Base-by-base conservation (phyloP, 2,329 filamentous ascomycete genomes). In the Falciphora oryzae region DNA sequence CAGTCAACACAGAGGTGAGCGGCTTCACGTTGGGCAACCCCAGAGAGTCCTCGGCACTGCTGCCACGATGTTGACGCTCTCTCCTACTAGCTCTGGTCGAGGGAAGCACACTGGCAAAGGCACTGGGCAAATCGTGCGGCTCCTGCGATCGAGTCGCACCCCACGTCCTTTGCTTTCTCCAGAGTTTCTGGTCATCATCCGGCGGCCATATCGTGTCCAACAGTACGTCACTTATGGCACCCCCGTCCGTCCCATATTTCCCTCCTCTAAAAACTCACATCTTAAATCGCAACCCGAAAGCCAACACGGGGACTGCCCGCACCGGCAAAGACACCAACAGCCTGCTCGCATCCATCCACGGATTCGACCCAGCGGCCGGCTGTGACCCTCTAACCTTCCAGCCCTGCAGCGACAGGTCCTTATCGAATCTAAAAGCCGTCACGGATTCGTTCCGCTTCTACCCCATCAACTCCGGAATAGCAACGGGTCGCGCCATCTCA, bases 371-470 rank as follows among this genome's bases (percentile, higher is more conserved):
- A 1, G 75, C 79, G 7, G 83, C 85, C 0, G 81, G 80, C 35
- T 93, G 90, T 69, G 87, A 91, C 70, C 83, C 85, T 61, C 78
- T 80, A 4, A 92, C 90, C 3, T 93, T 93, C 79, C 91, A 93
- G 75, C 91, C 91, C 13, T 93, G 90, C 78, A 90, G 87, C 31
- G 79, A 86, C 66, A 80, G 78, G 64, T 86, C 88, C 2, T 80
- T 95, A 35, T 83, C 89, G 27, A 95, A 91, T 72, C 90, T 92
- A 77, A 93, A 93, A 76, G 83, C 81, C 2, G 84, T 91, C 5
- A 86, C 88, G 0, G 89, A 94, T 73, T 88, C 89, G 0, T 94
- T 95, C 81, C 86, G 91, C 28, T 78, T 89, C 65, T 93, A 93
- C 74, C 71, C 75, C 16, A 81, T 94, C 76, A 95, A 95, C 78